These are phyloP conservation scores for Neonectria coccinea DNA, from an alignment of 2,329 filamentous ascomycete species.

Conservation along the genomic window DNA sequence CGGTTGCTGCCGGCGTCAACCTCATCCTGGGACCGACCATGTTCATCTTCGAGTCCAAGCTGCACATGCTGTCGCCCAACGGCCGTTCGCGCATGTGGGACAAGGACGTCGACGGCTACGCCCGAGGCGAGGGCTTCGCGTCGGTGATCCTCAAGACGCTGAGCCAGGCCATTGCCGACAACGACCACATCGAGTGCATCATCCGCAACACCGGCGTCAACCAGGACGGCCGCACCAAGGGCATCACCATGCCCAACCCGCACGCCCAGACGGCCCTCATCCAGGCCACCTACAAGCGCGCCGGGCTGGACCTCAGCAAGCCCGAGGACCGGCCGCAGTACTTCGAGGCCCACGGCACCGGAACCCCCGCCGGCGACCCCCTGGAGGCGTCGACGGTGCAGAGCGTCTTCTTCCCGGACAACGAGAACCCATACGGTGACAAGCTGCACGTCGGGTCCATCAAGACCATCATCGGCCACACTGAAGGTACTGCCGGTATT, in stretches of 20 bases:
- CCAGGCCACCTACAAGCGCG: slow-evolving; percentile 50
- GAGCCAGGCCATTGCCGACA: slow-evolving; percentile 50
- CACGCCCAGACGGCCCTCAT: slow-evolving; percentile 57
- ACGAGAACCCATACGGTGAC: slow-evolving; percentile 2
- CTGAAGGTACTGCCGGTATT: slow-evolving; percentile 43
- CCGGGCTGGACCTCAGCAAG: slow-evolving; percentile 50
- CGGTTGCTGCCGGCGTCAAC: slow-evolving; percentile 57
- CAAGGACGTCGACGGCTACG: slow-evolving; percentile 20
- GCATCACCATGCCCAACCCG: slow-evolving; percentile 61
- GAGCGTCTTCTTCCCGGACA: slow-evolving; percentile 52
- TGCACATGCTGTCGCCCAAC: slow-evolving; percentile 53
- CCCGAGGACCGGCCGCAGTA: slow-evolving; percentile 53
- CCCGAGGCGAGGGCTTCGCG: slow-evolving; percentile 25
- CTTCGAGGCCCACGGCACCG: slow-evolving; percentile 60
- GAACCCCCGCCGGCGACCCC: slow-evolving; percentile 59
- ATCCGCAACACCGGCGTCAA: slow-evolving; percentile 52
- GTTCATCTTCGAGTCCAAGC: slow-evolving; percentile 50
- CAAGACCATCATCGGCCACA: slow-evolving; percentile 47
- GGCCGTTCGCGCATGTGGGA: slow-evolving; percentile 29
- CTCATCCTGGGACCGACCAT: slow-evolving; percentile 42
- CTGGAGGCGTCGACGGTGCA: slow-evolving; percentile 54
- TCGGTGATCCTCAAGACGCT: slow-evolving; percentile 28
- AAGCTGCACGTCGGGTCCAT: slow-evolving; percentile 43
- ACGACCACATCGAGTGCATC: slow-evolving; percentile 59
- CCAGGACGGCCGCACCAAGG: slow-evolving; percentile 55